Conservation (phyloP, 1,284 basidiomycete species). For the Ceratobasidium sp. region DNA sequence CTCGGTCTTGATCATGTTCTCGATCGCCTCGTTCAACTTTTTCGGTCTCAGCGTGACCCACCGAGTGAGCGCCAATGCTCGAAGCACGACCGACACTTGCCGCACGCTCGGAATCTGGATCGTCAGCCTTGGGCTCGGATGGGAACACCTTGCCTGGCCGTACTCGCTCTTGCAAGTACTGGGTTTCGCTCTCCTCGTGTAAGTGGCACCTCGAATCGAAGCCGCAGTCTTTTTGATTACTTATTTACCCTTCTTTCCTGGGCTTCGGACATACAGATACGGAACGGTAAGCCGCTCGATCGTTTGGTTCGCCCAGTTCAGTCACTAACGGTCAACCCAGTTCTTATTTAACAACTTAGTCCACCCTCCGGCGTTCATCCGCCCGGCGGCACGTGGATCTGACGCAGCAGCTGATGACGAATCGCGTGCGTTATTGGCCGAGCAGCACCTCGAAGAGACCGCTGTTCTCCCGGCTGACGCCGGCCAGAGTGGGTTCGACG, state of each 20-base stretch:
- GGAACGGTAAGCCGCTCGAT: slow-evolving; percentile 48
- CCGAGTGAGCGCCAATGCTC: slow-evolving; percentile 87
- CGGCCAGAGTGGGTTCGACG: slow-evolving; percentile 48
- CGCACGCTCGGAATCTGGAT: slow-evolving; percentile 94
- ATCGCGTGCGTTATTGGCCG: slow-evolving; percentile 58
- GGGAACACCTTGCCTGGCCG: slow-evolving; percentile 89
- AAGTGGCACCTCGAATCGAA: slow-evolving; percentile 51
- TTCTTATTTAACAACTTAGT: slow-evolving; percentile 85
- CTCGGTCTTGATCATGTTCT: slow-evolving; percentile 79
- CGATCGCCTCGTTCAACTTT: slow-evolving; percentile 95
- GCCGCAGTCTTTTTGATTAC: slow-evolving; percentile 48
- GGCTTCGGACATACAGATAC: slow-evolving; percentile 45
- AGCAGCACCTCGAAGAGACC: slow-evolving; percentile 70
- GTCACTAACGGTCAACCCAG: slow-evolving; percentile 52
- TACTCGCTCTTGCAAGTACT: slow-evolving; percentile 86
- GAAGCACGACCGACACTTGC: slow-evolving; percentile 94
- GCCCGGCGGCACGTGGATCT: slow-evolving; percentile 49
- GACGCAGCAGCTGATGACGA: slow-evolving; percentile 60
- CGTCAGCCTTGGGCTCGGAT: slow-evolving; percentile 86
- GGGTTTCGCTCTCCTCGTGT: slow-evolving; percentile 93
- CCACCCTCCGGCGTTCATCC: slow-evolving; percentile 68
- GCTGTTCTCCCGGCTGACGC: slow-evolving; percentile 71
- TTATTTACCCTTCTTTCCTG: slow-evolving; percentile 49
- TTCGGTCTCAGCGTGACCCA: slow-evolving; percentile 94
- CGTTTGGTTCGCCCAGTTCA: slow-evolving; percentile 45